Percentiles rank a stretch among this genome's conserved stretches.
Evolutionary conservation across 768 basidiomycete species (phyloP).

Genomic region (Mycena vulgaris): DNA sequence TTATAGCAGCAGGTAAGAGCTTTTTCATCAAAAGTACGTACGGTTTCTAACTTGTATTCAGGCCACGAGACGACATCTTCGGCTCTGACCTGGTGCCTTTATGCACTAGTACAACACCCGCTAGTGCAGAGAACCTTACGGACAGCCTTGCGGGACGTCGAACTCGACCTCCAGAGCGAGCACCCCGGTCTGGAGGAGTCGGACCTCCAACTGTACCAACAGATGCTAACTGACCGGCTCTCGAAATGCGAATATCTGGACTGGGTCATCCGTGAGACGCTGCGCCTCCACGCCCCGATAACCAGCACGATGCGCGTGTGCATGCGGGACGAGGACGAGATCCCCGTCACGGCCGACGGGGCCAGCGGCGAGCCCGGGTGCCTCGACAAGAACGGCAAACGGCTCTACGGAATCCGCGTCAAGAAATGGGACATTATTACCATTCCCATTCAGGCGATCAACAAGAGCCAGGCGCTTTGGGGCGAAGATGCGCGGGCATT

Average conservation of each 20-base stretch:
- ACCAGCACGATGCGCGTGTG: conserved; percentile 73
- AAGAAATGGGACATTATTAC: conserved; percentile 69
- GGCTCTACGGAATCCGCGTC: conserved; percentile 53
- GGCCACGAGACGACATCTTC: conserved; percentile 77
- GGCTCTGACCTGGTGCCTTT: conserved; percentile 75
- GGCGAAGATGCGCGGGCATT: conserved; percentile 78
- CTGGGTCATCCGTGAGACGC: conserved; percentile 70
- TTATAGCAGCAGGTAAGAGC: conserved; percentile 76
- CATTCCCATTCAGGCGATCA: conserved; percentile 73
- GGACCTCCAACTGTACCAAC: conserved; percentile 27
- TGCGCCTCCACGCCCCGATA: conserved; percentile 71
- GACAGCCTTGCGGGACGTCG: conserved; percentile 54
- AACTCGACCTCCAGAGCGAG: conserved; percentile 37
- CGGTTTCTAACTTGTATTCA: too few species aligned
- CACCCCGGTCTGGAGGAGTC: conserved; percentile 34
- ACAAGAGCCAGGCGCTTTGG: conserved; percentile 70
- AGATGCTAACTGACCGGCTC: conserved; percentile 47
- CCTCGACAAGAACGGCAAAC: conserved; percentile 49
- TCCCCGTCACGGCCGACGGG: conserved; percentile 60
- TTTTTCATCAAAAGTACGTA: too few species aligned
- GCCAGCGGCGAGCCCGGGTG: conserved; percentile 32
- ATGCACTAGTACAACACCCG: conserved; percentile 63
- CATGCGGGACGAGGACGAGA: conserved; percentile 60
- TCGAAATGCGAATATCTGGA: conserved; percentile 70
- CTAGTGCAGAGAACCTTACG: conserved; percentile 64